phyloP scores from a whole-genome alignment of 2,329 filamentous ascomycete species.

The Rutstroemia sp. region DNA sequence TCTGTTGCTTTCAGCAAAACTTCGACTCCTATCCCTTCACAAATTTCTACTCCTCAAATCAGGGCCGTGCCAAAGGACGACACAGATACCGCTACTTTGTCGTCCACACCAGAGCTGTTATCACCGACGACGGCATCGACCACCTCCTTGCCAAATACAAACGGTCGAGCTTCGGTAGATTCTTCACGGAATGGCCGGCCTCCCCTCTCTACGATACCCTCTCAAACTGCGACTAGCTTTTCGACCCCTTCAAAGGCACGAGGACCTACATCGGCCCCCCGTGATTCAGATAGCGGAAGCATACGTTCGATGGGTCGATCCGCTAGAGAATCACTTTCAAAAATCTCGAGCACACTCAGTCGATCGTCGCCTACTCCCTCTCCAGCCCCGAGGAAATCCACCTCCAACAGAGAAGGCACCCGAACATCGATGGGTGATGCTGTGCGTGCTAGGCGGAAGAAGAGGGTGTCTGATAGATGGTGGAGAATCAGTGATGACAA shows the following conservation, averaged over 20 bases:
- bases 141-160: conserved; percentile 20
- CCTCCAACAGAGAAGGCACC: not conserved
- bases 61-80: conserved; percentile 24
- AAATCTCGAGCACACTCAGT: conserved; percentile 17
- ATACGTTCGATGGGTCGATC: conserved; percentile 50
- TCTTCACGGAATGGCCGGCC: conserved; percentile 7
- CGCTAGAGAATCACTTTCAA: conserved; percentile 47
- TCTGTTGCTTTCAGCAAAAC: conserved; percentile 55
- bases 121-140: conserved; percentile 24
- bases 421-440: conserved; percentile 11
- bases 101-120: conserved; percentile 24
- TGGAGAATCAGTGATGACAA: conserved; percentile 98
- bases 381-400: conserved; percentile 8
- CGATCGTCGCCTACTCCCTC: conserved; percentile 12
- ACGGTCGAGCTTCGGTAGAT: conserved; percentile 12
- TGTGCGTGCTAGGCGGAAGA: conserved; percentile 43
- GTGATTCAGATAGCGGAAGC: conserved; percentile 43
- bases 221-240: conserved; percentile 13
- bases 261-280: conserved; percentile 20
- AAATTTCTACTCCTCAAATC: conserved; percentile 28
- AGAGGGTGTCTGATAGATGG: conserved; percentile 68
- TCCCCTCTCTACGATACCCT: conserved; percentile 7
- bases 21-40: conserved; percentile 21
- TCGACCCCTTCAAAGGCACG: conserved; percentile 12
- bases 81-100: conserved; percentile 18